Conservation (phyloP, 2,329 filamentous ascomycete genomes). For the Scedosporium apiospermum region DNA sequence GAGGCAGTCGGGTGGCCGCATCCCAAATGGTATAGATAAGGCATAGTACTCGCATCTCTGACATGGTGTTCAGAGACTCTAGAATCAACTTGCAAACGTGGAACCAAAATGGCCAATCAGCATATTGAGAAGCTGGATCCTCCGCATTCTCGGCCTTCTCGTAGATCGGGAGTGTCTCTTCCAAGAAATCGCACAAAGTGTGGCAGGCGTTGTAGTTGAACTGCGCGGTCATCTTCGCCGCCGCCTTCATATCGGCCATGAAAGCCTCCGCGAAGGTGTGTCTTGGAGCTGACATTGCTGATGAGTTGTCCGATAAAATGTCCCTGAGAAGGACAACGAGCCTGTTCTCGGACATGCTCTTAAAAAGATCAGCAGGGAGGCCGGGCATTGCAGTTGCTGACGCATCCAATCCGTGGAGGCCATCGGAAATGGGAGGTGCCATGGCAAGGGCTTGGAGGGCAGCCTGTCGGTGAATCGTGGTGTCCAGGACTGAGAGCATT, state of each 20-base stretch:
- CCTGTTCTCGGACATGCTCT: constrained; percentile 82
- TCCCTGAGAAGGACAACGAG: constrained; percentile 75
- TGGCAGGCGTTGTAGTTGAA: constrained; percentile 81
- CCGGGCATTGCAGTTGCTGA: constrained; percentile 53
- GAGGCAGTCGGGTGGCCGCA: constrained; percentile 53
- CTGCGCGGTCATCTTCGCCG: constrained; percentile 65
- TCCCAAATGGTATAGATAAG: constrained; percentile 78
- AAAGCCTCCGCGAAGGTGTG: constrained; percentile 71
- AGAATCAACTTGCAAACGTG: constrained; percentile 71
- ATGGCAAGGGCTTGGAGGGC: constrained; percentile 34
- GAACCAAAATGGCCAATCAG: constrained; percentile 82
- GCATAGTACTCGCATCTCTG: constrained; percentile 74
- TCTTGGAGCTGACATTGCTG: constrained; percentile 34
- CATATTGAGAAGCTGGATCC: constrained; percentile 30
- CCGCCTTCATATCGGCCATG: constrained; percentile 61
- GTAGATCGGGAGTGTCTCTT: constrained; percentile 65
- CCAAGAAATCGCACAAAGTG: constrained; percentile 82
- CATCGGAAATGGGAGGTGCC: constrained; percentile 33
- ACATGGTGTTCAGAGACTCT: constrained; percentile 78
- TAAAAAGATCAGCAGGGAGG: constrained; percentile 58
- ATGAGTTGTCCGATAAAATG: constrained; percentile 48
- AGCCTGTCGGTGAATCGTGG: constrained; percentile 70
- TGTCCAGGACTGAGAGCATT: constrained; percentile 67
- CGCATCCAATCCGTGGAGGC: constrained; percentile 50
- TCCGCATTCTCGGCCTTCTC: constrained; percentile 35